These are phyloP conservation scores for Trichoderma sp. DNA, from an alignment of 2,329 filamentous ascomycete genomes.

Conservation along the genomic window DNA sequence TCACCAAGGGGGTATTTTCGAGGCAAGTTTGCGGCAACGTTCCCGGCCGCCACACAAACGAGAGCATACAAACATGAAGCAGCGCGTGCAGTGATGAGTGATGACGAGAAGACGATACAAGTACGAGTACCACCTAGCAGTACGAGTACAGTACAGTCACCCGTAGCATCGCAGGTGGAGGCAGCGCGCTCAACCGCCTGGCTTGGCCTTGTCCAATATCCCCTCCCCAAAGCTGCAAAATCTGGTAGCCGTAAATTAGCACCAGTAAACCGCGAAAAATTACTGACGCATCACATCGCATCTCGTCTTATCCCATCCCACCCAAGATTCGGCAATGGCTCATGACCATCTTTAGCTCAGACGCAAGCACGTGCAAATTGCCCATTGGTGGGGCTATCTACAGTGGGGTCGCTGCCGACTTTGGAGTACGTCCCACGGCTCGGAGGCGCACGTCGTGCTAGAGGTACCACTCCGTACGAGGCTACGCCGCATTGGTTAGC, in stretches of 20 bases:
- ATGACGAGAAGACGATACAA: neutral
- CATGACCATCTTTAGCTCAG: conserved; percentile 2
- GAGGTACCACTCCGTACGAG: neutral
- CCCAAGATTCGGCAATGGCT: conserved; percentile 2
- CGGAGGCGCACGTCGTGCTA: neutral
- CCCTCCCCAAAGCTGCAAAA: neutral
- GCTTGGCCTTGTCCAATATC: too few species aligned
- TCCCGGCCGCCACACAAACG: neutral
- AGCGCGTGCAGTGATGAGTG: neutral
- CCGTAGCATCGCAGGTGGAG: too few species aligned
- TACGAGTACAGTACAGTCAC: too few species aligned
- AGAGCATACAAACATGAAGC: neutral
- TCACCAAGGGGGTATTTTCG: neutral
- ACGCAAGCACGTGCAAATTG: conserved; percentile 6
- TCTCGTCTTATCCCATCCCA: neutral
- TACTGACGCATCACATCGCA: neutral
- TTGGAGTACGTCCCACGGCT: neutral
- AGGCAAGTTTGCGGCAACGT: neutral
- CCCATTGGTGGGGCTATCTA: conserved; percentile 6
- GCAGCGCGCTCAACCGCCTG: too few species aligned
- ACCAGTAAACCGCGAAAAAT: neutral
- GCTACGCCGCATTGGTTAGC: neutral
- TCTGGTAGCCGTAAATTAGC: neutral
- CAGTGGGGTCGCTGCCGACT: neutral
- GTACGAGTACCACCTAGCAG: too few species aligned